Evolutionary conservation across 1,139 yeast genomes (phyloP).

Genomic region (Sugiyamaella grinbergsii): DNA sequence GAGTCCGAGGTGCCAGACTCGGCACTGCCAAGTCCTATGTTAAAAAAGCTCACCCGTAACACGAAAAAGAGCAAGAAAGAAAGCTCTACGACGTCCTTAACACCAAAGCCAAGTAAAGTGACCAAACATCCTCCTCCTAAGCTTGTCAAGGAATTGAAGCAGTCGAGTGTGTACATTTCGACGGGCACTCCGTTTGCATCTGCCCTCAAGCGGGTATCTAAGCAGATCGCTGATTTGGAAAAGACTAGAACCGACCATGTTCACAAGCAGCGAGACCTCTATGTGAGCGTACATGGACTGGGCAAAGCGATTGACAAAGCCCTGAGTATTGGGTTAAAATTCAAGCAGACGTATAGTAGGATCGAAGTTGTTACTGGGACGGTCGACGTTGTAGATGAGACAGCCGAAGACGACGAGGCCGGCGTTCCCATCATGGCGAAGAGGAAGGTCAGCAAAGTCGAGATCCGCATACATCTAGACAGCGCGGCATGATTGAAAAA

Average conservation of each 20-base stretch:
- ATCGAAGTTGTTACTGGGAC: slow-evolving; percentile 33
- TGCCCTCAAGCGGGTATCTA: slow-evolving; percentile 35
- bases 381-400: slow-evolving; percentile 32
- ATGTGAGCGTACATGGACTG: slow-evolving; percentile 37
- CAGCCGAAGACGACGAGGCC: slow-evolving; percentile 22
- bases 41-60: too few species aligned
- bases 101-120: too few species aligned
- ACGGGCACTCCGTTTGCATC: slow-evolving; percentile 40
- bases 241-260: slow-evolving; percentile 8
- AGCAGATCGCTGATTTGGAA: slow-evolving; percentile 26
- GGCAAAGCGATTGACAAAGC: slow-evolving; percentile 42
- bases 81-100: too few species aligned
- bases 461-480: slow-evolving; percentile 26
- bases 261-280: slow-evolving; percentile 21
- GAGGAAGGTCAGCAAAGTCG: slow-evolving; percentile 33
- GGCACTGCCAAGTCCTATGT: too few species aligned
- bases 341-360: slow-evolving; percentile 34
- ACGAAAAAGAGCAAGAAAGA: too few species aligned
- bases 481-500: too few species aligned
- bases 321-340: slow-evolving; percentile 37
- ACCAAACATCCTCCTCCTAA: slow-evolving; percentile 28
- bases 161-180: slow-evolving; percentile 30
- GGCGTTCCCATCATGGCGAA: slow-evolving; percentile 26
- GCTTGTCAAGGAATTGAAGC: slow-evolving; percentile 18
- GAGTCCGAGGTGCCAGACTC: too few species aligned